Conservation (phyloP, 23 red algal genomes). For the Cyanidioschyzon merolae region DNA sequence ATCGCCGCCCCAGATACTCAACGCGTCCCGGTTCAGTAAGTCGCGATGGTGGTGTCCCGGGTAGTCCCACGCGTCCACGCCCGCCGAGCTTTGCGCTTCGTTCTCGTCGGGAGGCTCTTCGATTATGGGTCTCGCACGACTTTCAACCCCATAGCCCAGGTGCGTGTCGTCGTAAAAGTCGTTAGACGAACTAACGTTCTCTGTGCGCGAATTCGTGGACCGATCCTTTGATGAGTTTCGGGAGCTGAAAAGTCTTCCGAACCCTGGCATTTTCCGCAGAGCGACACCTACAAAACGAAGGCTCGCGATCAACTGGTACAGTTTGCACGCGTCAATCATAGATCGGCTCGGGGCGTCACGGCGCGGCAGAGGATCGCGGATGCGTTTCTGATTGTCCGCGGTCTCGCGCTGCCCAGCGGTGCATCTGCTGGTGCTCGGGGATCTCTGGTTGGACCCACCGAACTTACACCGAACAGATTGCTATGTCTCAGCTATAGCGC, state of each 20-base stretch:
- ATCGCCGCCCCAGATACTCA: neutral
- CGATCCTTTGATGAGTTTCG: neutral
- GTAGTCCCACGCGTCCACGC: neutral
- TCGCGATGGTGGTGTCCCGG: neutral
- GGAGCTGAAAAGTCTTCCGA: neutral
- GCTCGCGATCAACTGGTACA: too few relatives aligned
- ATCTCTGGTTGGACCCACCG: too few relatives aligned
- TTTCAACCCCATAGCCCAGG: neutral
- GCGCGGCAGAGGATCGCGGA: too few relatives aligned
- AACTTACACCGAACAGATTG: too few relatives aligned
- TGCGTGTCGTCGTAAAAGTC: slow-evolving; percentile 12
- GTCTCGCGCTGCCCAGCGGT: too few relatives aligned
- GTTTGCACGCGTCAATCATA: too few relatives aligned
- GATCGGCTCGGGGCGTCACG: too few relatives aligned
- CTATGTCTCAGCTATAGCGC: too few relatives aligned
- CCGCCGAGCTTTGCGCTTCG: neutral
- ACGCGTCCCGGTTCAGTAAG: neutral
- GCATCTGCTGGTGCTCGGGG: too few relatives aligned
- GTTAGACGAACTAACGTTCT: neutral
- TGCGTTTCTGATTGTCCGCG: too few relatives aligned
- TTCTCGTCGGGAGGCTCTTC: neutral
- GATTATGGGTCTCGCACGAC: neutral
- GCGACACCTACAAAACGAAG: too few relatives aligned
- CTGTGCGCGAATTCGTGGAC: neutral
- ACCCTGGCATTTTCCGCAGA: neutral